Evolutionary conservation across 352 stramenopile genomes (phyloP).

Genomic region (Thalassiosira ordinaria): DNA sequence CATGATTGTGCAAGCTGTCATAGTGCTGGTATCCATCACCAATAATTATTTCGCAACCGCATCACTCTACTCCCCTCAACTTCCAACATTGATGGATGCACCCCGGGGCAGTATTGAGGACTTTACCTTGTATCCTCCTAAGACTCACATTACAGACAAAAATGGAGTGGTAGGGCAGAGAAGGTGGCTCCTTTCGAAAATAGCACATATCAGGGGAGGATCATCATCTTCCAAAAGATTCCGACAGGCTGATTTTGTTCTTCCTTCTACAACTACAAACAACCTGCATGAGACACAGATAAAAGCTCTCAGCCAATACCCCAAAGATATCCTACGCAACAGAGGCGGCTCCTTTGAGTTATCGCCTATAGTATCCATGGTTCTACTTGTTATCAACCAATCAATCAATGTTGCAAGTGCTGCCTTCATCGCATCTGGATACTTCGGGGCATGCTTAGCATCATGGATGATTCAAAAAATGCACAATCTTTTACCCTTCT

Average conservation of each 20-base stretch:
- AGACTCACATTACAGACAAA: background rate
- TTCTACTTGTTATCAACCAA: background rate
- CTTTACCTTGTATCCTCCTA: background rate
- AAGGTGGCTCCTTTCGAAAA: background rate
- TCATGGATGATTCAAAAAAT: conserved; percentile 2
- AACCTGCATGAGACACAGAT: too few species aligned
- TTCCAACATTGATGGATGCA: too few species aligned
- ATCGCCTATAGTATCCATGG: background rate
- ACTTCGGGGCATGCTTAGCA: conserved; percentile 16
- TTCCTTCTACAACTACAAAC: background rate
- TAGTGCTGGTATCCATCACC: background rate
- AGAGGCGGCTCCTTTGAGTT: background rate
- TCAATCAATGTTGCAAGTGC: conserved; percentile 10
- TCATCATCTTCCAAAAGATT: background rate
- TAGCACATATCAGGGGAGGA: background rate
- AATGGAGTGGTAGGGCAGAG: too few species aligned
- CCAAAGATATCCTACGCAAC: background rate
- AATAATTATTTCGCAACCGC: background rate
- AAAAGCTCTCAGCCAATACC: too few species aligned
- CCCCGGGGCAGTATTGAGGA: too few species aligned
- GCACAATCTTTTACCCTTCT: background rate
- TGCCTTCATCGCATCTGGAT: conserved; percentile 2
- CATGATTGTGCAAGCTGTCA: background rate
- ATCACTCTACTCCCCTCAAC: background rate
- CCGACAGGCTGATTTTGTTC: background rate